Percentiles rank a stretch among this genome's conserved stretches.
phyloP scores from a whole-genome alignment of 176 grass and related monocot species.

The Eragrostis nindensis region DNA sequence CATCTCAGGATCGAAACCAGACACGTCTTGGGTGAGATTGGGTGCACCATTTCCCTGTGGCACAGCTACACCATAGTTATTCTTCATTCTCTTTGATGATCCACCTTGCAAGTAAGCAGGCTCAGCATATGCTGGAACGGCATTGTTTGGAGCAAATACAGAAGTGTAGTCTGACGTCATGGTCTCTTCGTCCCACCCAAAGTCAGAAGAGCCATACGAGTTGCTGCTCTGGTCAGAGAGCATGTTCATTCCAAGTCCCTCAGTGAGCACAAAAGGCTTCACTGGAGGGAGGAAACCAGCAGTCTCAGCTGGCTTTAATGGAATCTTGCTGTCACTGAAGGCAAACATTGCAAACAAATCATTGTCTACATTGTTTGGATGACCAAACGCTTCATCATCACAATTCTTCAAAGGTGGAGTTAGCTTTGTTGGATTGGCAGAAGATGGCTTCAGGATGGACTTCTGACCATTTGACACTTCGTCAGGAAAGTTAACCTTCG shows the following conservation, averaged over 20 bases:
- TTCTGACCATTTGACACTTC: constrained; percentile 44
- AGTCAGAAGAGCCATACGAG: constrained; percentile 51
- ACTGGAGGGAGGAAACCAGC: constrained; percentile 23
- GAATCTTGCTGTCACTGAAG: constrained; percentile 49
- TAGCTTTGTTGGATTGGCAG: constrained; percentile 31
- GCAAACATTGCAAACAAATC: constrained; percentile 63
- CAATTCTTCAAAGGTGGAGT: constrained; percentile 31
- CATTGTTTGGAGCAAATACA: constrained; percentile 32
- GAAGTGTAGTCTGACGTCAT: constrained; percentile 58
- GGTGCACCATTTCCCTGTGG: constrained; percentile 38
- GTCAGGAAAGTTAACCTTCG: constrained; percentile 83
- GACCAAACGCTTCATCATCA: constrained; percentile 31
- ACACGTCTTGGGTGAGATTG: constrained; percentile 42
- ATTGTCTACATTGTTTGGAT: constrained; percentile 37
- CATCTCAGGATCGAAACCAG: constrained; percentile 52
- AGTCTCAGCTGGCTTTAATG: constrained; percentile 33
- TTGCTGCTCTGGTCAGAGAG: constrained; percentile 61
- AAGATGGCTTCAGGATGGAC: constrained; percentile 20
- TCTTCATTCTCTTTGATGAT: constrained; percentile 57
- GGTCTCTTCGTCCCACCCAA: constrained; percentile 57
- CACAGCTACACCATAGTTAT: constrained; percentile 50
- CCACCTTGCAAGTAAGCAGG: constrained; percentile 43
- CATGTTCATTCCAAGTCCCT: constrained; percentile 45
- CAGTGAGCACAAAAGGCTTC: constrained; percentile 16
- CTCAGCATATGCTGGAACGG: constrained; percentile 25